Evolutionary conservation across 2,329 filamentous ascomycete species (phyloP), one percentile per base, ranked within the genome.

Genomic region (Aspergillus fischeri): DNA sequence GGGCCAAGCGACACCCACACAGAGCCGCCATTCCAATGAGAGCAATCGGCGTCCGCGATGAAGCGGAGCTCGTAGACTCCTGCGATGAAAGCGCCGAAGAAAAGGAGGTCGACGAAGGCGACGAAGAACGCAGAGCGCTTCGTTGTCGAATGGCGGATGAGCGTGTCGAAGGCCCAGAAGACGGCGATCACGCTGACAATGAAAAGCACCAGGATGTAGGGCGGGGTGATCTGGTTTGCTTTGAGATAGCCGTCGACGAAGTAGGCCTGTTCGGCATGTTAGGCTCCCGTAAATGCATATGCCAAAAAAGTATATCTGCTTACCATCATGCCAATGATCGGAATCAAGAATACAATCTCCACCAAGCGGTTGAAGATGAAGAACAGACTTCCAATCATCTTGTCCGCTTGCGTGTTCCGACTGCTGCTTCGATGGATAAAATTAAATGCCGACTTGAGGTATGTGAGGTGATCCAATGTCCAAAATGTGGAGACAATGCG

Each of bases 41-140:
- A 77, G 81, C 93, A 97, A 78, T 91, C 81, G 55, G 84, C 83
- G 57, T 79, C 69, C 17, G 82, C 70, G 63, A 86, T 84, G 56
- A 77, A 77, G 57, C 85, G 80, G 49, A 87, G 76, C 55, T 80
- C 75, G 64, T 84, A 85, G 58, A 86, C 83, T 25, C 75, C 80
- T 3, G 82, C 84, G 57, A 87, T 85, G 71, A 87, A 81, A n/a
- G 82, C 82, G 61, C 84, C 84, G 57, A 86, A 77, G 74, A 87
- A 86, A 69, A 78, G 78, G 25, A 87, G 77, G 66, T 87, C 84
- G 62, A 87, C 72, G 63, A 86, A 81, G 20, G 82, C 80, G 65
- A 87, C 83, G 72, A 87, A 86, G 56, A 73, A 60, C 21, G 77
- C 83, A 7, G 83, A 85, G 69, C 85, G 83, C 54, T 81, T 78